A percentile compares a stretch with the other conserved stretches of the same genome.
phyloP scores from a whole-genome alignment of 2,329 filamentous ascomycete genomes.

The Fusarium sp. region DNA sequence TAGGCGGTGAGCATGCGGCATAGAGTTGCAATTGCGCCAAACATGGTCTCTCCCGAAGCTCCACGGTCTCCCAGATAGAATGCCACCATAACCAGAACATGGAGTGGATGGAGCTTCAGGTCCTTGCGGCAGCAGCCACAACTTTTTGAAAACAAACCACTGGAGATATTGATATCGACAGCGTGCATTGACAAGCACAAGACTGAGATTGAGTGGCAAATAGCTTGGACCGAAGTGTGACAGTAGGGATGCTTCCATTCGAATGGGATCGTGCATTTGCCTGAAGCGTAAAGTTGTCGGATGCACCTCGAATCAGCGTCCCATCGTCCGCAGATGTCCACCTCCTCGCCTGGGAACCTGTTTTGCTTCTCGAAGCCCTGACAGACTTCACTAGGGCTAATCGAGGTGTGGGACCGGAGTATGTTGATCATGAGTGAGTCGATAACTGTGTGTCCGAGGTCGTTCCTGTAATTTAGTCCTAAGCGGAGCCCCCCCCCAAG shows the following conservation, averaged over 20 bases:
- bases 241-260: not conserved
- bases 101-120: not conserved
- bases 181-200: too few relatives aligned
- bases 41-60: not conserved
- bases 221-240: not conserved
- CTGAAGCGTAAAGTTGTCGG: not conserved
- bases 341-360: not conserved
- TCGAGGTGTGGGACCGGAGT: not conserved
- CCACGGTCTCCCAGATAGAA: not conserved
- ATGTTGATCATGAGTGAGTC: not conserved
- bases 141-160: not conserved
- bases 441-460: not conserved
- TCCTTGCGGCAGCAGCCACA: not conserved
- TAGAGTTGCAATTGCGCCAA: not conserved
- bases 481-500: too few relatives aligned
- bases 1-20: accelerated
- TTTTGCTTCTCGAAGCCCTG: not conserved
- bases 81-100: not conserved
- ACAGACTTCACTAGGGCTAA: not conserved
- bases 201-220: not conserved
- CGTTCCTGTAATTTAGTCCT: too few relatives aligned
- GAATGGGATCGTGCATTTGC: not conserved
- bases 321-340: not conserved
- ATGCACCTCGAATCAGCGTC: not conserved
- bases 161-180: not conserved